These are phyloP conservation scores for Hyphopichia wangnamkhiaoensis DNA, from an alignment of 1,139 yeast species.

Conservation along the genomic window DNA sequence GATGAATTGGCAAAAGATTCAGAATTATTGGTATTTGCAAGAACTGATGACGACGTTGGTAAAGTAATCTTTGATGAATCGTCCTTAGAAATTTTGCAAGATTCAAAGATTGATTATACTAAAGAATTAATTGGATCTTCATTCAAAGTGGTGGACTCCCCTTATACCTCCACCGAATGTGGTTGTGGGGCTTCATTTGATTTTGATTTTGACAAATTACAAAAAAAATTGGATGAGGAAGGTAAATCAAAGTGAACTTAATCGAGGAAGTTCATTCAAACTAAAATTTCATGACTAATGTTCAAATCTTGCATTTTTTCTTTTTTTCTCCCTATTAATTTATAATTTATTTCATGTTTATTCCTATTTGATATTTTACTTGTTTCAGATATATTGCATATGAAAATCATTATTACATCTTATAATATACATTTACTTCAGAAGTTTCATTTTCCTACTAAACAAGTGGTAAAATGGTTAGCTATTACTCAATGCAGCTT, in stretches of 20 bases:
- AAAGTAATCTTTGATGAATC: conserved; percentile 76
- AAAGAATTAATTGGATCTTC: conserved; percentile 94
- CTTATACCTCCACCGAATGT: conserved; percentile 87
- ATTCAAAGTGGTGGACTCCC: conserved; percentile 88
- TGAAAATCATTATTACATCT: neutral
- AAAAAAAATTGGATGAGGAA: conserved; percentile 19
- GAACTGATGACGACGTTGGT: conserved; percentile 54
- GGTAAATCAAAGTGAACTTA: no score
- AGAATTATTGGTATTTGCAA: conserved; percentile 57
- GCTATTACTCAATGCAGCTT: no score
- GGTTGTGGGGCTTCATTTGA: conserved; percentile 98
- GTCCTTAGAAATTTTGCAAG: conserved; percentile 79
- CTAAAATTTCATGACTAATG: neutral
- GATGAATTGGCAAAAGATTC: conserved; percentile 38
- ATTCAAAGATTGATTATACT: conserved; percentile 84
- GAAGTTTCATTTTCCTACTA: neutral
- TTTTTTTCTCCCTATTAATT: neutral
- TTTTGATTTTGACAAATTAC: conserved; percentile 67
- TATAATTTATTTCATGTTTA: no score
- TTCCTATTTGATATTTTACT: no score
- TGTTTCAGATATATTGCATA: no score
- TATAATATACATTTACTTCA: neutral
- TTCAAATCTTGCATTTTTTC: neutral
- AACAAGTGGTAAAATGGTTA: no score
- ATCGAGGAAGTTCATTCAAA: no score